Evolutionary conservation across 2,329 filamentous ascomycete genomes (phyloP).

Genomic region (Monilinia laxa): DNA sequence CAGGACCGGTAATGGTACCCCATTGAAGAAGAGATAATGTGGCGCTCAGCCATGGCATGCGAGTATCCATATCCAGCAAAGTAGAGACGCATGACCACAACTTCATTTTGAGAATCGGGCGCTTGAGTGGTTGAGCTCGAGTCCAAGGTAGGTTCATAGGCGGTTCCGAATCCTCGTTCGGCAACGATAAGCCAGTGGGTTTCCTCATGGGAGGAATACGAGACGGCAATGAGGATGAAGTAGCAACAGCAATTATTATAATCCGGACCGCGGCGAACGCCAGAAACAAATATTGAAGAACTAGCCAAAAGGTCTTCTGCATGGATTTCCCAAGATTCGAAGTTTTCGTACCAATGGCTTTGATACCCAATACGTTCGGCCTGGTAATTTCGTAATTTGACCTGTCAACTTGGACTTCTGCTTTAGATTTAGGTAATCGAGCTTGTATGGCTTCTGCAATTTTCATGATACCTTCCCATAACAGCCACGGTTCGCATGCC

Average conservation of each 20-base stretch:
- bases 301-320: constrained; percentile 49
- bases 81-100: constrained; percentile 72
- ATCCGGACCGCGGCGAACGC: constrained; percentile 62
- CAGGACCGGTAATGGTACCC: constrained; percentile 70
- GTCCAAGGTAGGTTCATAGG: constrained; percentile 24
- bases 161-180: constrained; percentile 34
- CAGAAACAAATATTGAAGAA: constrained; percentile 52
- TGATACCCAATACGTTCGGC: constrained; percentile 23
- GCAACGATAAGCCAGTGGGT: constrained; percentile 30
- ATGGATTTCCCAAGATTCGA: constrained; percentile 32
- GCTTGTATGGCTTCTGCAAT: constrained; percentile 52
- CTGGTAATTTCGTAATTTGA: constrained; percentile 39
- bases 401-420: constrained; percentile 36
- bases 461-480: constrained; percentile 83
- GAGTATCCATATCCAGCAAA: constrained; percentile 69
- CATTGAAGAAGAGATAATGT: constrained; percentile 74
- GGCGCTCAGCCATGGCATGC: constrained; percentile 90
- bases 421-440: constrained; percentile 39
- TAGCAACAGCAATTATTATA: constrained; percentile 61
- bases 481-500: constrained; percentile 80
- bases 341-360: constrained; percentile 27
- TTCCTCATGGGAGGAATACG: constrained; percentile 43
- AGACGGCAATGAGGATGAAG: constrained; percentile 65
- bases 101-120: constrained; percentile 66
- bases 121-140: constrained; percentile 33